Evolutionary conservation across 108 stramenopile species (phyloP).

Genomic region (Pseudonitzschia multistriata): DNA sequence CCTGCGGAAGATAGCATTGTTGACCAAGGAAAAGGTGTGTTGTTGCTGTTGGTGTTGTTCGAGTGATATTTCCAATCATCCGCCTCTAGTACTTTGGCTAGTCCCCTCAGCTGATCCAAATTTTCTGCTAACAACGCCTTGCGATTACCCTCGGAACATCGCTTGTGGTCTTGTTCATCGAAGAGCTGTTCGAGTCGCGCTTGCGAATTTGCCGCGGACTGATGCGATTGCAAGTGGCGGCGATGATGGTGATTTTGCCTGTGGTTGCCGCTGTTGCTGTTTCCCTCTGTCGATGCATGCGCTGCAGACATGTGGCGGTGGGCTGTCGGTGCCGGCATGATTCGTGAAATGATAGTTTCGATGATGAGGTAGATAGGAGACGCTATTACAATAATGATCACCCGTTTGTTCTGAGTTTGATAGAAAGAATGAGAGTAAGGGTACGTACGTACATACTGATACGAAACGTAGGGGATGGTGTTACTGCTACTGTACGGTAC

Average conservation of each 20-base stretch:
- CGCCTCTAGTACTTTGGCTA: conserved; percentile 51
- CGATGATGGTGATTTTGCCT: not conserved
- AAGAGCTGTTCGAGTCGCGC: conserved; percentile 40
- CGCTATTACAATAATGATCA: too few relatives aligned
- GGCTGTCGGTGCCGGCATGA: too few relatives aligned
- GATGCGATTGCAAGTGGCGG: not conserved
- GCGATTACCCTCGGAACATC: conserved; percentile 58
- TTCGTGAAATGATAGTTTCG: not conserved
- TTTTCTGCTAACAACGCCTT: conserved; percentile 51
- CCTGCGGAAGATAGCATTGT: too few relatives aligned
- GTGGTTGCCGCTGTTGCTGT: not conserved
- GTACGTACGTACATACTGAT: too few relatives aligned
- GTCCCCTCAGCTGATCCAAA: conserved; percentile 52
- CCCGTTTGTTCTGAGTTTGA: too few relatives aligned
- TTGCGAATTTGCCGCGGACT: conserved; percentile 1
- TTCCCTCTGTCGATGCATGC: not conserved
- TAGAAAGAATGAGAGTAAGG: too few relatives aligned
- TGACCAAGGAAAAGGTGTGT: too few relatives aligned
- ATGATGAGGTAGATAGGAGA: not conserved
- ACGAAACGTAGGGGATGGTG: too few relatives aligned
- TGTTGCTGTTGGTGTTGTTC: not conserved
- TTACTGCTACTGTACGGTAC: too few relatives aligned
- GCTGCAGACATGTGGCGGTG: not conserved
- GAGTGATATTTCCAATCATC: conserved; percentile 52
- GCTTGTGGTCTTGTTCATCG: conserved; percentile 68